Evolutionary conservation across 768 basidiomycete species (phyloP), one percentile per base, ranked within the genome.

Genomic region (Mycena rosella): DNA sequence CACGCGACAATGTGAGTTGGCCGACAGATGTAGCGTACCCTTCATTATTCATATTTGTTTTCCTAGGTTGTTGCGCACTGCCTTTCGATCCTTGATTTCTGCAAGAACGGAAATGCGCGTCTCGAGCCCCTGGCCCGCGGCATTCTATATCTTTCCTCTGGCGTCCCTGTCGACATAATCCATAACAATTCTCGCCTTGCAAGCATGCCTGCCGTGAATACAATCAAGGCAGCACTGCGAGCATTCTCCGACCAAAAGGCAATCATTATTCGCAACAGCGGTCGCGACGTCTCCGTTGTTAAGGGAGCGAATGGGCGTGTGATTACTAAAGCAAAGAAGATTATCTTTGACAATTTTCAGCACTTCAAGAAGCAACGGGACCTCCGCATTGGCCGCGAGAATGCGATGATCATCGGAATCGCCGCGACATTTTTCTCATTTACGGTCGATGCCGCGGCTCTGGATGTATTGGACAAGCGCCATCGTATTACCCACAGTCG

Each of bases 331-430:
- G 20, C 29, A 2, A 63, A 63, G 3, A 44, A 73, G 18, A 30
- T 76, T 22, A 62, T 49, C 20, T 57, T 78, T 8, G 78, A 79
- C 63, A 83, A 76, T 63, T 74, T 78, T 3, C 80, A 80, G 49
- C 73, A 77, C 30, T 78, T 79, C 47, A 42, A 55, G 6, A 14
- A 54, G 9, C 76, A 77, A 51, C 65, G 75, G 1, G 79, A 80
- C 40, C 29, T 53, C 13, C 75, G 72, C 11, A 74, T 79, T 57
- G 79, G 79, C 0, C 72, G 73, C 2, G 73, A 76, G 57, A 77
- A 76, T 61, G 51, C 58, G n/a, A 69, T 78, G 60, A 72, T 65
- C 15, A 76, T 78, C 65, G 78, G 78, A 2, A 67, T 71, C 27
- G 60, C 68, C 48, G 61, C 70, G 62, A 58, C 49, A 15, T 60